Evolutionary conservation across 805 yeast genomes (phyloP).

Genomic region (Suhomyces canberraensis): DNA sequence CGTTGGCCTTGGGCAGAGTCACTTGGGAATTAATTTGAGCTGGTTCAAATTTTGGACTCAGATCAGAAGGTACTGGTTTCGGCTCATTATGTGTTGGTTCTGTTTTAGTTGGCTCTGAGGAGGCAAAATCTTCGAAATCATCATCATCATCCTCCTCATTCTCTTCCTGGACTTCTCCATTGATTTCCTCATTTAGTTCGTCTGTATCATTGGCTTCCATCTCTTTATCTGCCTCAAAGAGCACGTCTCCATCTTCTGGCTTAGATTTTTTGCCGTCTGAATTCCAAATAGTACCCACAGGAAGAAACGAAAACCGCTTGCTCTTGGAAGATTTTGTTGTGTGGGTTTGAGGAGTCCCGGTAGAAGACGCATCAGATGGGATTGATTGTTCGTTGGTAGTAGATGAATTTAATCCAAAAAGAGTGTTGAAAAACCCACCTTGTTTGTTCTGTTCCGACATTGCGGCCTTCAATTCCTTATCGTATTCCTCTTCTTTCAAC

Average conservation of each 20-base stretch:
- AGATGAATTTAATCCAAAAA: conserved; percentile 23
- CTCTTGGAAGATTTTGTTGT: conserved; percentile 1
- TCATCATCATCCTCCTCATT: conserved; percentile 13
- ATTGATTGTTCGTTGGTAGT: neutral
- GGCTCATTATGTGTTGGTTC: too few species aligned
- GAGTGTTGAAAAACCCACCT: conserved; percentile 28
- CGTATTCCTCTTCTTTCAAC: conserved; percentile 39
- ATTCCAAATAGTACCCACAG: conserved; percentile 9
- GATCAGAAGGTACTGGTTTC: too few species aligned
- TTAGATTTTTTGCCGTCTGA: neutral
- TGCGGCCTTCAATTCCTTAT: conserved; percentile 26
- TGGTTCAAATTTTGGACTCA: too few species aligned
- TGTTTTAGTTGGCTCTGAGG: conserved; percentile 12
- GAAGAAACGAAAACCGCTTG: conserved; percentile 21
- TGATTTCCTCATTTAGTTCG: neutral
- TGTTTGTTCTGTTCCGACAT: conserved; percentile 20
- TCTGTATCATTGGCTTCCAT: neutral
- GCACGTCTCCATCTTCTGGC: neutral
- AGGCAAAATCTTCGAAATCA: conserved; percentile 22
- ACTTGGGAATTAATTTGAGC: too few species aligned
- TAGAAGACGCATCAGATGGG: neutral
- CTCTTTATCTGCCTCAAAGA: neutral
- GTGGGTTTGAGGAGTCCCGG: neutral
- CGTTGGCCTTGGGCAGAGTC: too few species aligned
- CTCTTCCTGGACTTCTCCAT: too few species aligned